Evolutionary conservation across 148 eudicot genomes (phyloP), one percentile per base, ranked within the genome.

Genomic region (Beta vulgaris): DNA sequence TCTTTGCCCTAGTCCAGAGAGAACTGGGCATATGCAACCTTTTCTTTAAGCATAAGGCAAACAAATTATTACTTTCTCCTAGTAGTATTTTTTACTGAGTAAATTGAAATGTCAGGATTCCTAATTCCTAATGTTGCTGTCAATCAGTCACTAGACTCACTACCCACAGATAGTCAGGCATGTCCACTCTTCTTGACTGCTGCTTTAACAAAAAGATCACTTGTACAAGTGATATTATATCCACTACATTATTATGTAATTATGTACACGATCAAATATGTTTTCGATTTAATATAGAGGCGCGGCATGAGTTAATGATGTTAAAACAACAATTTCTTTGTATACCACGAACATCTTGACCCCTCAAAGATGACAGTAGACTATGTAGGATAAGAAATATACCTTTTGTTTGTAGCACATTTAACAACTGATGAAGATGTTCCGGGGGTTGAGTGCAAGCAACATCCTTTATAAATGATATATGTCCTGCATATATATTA

Each of bases 331-430:
- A 4, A 7, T 21, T 37, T 37, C 7, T 37, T 19, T 16, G 14
- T 21, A 73, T 28, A 31, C 18, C 39, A 73, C 8, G 31, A 5
- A 58, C 25, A 69, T 4, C n/a, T 29, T 7, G 18, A 63, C 37
- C 35, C 13, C 35, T 31, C 23, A 23, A 13, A 29, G 36, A 28
- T 11, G 31, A 28, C 23, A 32, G 48, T 34, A 62, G 37, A 25
- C 35, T 11, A 32, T 37, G 7, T 67, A n/a, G 34, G 35, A 48
- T 59, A 69, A 35, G 40, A 82, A n/a, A 26, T 28, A 25, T 14
- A 94, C 98, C 98, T 90, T 86, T 94, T 48, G 86, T 86, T 80
- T 89, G 88, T 75, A 94, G 90, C 77, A 94, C 83, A 81, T 85
- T 87, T 72, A 94, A 72, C 83, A 94, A 88, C 16, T 89, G 91